Percentiles rank a stretch among this genome's conserved stretches.
Conservation (phyloP, 306 rosid genomes). For the Ormosia emarginata region DNA sequence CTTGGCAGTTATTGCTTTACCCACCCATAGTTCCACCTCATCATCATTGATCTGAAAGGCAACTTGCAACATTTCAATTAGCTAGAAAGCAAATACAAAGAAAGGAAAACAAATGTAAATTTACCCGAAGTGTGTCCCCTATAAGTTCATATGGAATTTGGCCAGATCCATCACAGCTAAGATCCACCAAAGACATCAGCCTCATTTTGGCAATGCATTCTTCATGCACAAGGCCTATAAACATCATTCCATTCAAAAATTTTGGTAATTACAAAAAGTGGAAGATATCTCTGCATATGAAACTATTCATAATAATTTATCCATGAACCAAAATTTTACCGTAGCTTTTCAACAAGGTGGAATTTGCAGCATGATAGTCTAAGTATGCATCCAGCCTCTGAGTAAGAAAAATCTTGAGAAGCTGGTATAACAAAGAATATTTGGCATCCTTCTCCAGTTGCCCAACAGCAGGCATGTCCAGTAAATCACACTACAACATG, state of each 20-base stretch:
- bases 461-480: conserved; percentile 74
- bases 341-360: conserved; percentile 57
- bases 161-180: conserved; percentile 65
- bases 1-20: conserved; percentile 81
- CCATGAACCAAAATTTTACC: conserved; percentile 42
- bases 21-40: conserved; percentile 82
- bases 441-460: conserved; percentile 91
- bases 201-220: conserved; percentile 84
- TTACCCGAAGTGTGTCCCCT: conserved; percentile 70
- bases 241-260: background rate
- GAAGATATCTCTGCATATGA: background rate
- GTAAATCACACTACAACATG: conserved; percentile 77
- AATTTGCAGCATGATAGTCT: conserved; percentile 75
- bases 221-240: conserved; percentile 80
- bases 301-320: background rate
- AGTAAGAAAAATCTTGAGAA: conserved; percentile 75
- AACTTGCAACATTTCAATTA: background rate
- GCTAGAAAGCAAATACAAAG: background rate
- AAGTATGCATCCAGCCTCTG: conserved; percentile 85
- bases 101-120: conserved; percentile 15
- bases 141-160: conserved; percentile 71
- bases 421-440: conserved; percentile 71
- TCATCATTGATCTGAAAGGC: conserved; percentile 69
- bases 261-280: background rate
- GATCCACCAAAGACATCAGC: conserved; percentile 82